A percentile compares a stretch with the other conserved stretches of the same genome.
These are phyloP conservation scores for Lasiodiplodia hormozganensis DNA, from an alignment of 2,329 filamentous ascomycete species.

Conservation along the genomic window DNA sequence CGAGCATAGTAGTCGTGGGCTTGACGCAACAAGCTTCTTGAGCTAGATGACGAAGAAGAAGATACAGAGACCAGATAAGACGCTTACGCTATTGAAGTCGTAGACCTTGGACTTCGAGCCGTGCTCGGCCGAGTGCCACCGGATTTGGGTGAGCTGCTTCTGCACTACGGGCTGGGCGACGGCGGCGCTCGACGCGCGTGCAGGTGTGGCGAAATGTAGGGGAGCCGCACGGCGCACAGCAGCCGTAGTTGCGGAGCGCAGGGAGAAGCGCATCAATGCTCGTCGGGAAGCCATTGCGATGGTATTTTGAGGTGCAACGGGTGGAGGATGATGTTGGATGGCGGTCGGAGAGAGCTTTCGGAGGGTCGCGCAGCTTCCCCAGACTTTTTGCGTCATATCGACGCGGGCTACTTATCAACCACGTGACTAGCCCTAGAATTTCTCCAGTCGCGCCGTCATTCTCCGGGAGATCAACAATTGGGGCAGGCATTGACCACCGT, in stretches of 20 bases:
- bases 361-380: conserved; percentile 23
- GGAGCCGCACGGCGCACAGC: background rate
- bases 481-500: conserved; percentile 13
- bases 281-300: conserved; percentile 16
- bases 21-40: background rate
- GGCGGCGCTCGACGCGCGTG: background rate
- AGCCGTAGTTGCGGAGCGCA: conserved; percentile 12
- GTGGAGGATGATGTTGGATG: background rate
- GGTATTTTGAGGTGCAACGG: no score
- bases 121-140: conserved; percentile 24
- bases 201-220: background rate
- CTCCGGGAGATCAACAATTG: conserved; percentile 1
- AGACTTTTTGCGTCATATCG: conserved; percentile 26
- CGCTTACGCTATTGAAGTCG: conserved; percentile 25
- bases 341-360: background rate
- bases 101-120: conserved; percentile 24
- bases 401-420: conserved; percentile 1
- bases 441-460: background rate
- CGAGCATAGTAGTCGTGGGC: background rate
- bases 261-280: conserved; percentile 10
- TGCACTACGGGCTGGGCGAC: background rate
- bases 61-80: background rate
- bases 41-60: background rate
- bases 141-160: background rate
- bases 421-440: background rate